These are phyloP conservation scores for Rhodotorula glutinis DNA, from an alignment of 1,284 basidiomycete genomes.

Conservation along the genomic window DNA sequence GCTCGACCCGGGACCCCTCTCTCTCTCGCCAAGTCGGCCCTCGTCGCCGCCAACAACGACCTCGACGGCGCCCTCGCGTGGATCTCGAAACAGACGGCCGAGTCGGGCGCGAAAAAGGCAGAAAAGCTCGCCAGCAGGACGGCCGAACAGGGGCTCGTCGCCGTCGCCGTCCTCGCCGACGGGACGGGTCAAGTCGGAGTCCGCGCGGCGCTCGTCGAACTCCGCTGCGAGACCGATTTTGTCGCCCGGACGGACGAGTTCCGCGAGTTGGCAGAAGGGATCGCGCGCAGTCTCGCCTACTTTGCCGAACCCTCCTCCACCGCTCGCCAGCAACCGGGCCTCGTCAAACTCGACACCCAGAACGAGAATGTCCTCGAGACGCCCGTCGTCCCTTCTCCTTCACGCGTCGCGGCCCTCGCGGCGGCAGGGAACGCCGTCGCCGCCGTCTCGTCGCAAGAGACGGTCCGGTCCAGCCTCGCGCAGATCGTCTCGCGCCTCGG, in stretches of 20 bases:
- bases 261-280: slow-evolving; percentile 67
- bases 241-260: slow-evolving; percentile 86
- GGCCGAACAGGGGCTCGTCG: slow-evolving; percentile 75
- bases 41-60: slow-evolving; percentile 70
- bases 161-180: slow-evolving; percentile 66
- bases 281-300: slow-evolving; percentile 83
- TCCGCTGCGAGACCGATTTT: slow-evolving; percentile 97
- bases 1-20: slow-evolving; percentile 62
- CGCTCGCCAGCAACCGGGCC: not conserved
- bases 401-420: slow-evolving; percentile 58
- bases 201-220: slow-evolving; percentile 80
- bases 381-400: slow-evolving; percentile 50
- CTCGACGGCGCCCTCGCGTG: slow-evolving; percentile 71
- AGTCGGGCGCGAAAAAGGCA: slow-evolving; percentile 71
- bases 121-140: slow-evolving; percentile 73
- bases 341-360: slow-evolving; percentile 15
- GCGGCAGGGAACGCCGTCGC: slow-evolving; percentile 51
- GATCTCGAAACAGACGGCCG: slow-evolving; percentile 69
- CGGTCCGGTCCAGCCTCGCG: slow-evolving; percentile 56
- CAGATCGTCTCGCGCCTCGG: slow-evolving; percentile 80
- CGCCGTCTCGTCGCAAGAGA: slow-evolving; percentile 45
- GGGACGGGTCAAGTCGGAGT: slow-evolving; percentile 58
- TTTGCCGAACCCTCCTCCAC: slow-evolving; percentile 56
- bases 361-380: slow-evolving; percentile 44
- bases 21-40: slow-evolving; percentile 85